Percentiles rank a stretch among this genome's conserved stretches.
phyloP scores from a whole-genome alignment of 176 grass and related monocot species.

The Oryza punctata region DNA sequence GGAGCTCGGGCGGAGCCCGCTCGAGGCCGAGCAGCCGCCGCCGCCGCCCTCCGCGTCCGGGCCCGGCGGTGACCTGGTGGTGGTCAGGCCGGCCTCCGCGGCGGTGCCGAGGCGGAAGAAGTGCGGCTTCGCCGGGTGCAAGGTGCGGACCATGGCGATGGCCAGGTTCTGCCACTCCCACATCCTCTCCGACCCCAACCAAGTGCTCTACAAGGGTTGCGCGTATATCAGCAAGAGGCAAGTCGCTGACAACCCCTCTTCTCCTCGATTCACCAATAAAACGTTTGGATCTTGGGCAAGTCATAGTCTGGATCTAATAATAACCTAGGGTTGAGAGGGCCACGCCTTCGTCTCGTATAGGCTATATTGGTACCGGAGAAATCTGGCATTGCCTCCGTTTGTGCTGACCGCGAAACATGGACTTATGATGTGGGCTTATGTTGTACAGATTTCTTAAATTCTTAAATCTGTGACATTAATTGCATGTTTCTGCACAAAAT shows the following conservation, averaged over 20 bases:
- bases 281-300: neutral
- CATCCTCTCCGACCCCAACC: slow-evolving; percentile 70
- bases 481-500: neutral
- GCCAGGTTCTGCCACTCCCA: slow-evolving; percentile 77
- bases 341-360: neutral
- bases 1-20: slow-evolving; percentile 68
- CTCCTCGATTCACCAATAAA: neutral
- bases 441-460: slow-evolving; percentile 19
- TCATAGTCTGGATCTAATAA: slow-evolving; percentile 36
- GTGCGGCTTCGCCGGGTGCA: slow-evolving; percentile 83
- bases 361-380: neutral
- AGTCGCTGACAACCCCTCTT: neutral
- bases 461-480: neutral
- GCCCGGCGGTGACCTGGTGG: neutral
- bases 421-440: neutral
- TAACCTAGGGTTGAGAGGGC: neutral
- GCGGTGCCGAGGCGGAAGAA: slow-evolving; percentile 55
- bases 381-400: neutral
- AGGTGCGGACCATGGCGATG: slow-evolving; percentile 85
- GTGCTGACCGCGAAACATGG: neutral
- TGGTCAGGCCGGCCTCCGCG: slow-evolving; percentile 27
- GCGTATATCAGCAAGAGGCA: slow-evolving; percentile 64
- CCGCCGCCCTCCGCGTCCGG: neutral
- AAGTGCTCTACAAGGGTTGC: slow-evolving; percentile 89
- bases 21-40: slow-evolving; percentile 46